phyloP scores from a whole-genome alignment of 306 rosid species.

The Pyrus bretschneideri region DNA sequence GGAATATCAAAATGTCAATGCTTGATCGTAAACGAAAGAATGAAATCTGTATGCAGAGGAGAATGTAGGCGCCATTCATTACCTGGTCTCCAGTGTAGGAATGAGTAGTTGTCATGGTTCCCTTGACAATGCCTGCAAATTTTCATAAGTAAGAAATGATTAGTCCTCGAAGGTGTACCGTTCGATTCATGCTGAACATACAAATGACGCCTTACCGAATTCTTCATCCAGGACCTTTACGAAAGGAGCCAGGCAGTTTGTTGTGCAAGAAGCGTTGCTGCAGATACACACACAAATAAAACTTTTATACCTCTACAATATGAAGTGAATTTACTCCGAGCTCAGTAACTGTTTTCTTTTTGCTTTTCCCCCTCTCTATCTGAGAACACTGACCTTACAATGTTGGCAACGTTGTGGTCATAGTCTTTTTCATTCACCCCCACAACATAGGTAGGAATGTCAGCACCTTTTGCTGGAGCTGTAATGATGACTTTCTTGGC shows the following conservation, averaged over 20 bases:
- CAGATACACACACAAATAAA: not conserved
- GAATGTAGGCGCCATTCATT: not conserved
- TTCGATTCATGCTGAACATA: not conserved
- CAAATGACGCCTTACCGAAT: slow-evolving; percentile 50
- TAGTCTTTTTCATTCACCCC: slow-evolving; percentile 91
- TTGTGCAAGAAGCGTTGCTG: slow-evolving; percentile 98
- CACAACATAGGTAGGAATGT: slow-evolving; percentile 87
- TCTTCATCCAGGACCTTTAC: slow-evolving; percentile 90
- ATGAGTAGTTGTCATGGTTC: slow-evolving; percentile 99
- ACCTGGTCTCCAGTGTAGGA: slow-evolving; percentile 99
- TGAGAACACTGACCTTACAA: slow-evolving; percentile 53
- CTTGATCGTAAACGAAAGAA: not conserved
- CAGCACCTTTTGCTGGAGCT: slow-evolving; percentile 99
- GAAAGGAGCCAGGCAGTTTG: slow-evolving; percentile 96
- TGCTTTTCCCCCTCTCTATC: not conserved
- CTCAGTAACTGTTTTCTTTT: not conserved
- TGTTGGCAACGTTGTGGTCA: slow-evolving; percentile 56
- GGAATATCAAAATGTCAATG: not conserved
- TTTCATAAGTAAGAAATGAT: not conserved
- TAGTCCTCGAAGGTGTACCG: not conserved
- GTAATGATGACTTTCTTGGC: slow-evolving; percentile 97
- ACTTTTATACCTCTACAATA: not conserved
- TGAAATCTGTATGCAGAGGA: not conserved
- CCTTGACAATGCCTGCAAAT: slow-evolving; percentile 84
- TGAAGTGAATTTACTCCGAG: not conserved